phyloP scores from a whole-genome alignment of 805 yeast genomes.

The Saturnispora galanensis region DNA sequence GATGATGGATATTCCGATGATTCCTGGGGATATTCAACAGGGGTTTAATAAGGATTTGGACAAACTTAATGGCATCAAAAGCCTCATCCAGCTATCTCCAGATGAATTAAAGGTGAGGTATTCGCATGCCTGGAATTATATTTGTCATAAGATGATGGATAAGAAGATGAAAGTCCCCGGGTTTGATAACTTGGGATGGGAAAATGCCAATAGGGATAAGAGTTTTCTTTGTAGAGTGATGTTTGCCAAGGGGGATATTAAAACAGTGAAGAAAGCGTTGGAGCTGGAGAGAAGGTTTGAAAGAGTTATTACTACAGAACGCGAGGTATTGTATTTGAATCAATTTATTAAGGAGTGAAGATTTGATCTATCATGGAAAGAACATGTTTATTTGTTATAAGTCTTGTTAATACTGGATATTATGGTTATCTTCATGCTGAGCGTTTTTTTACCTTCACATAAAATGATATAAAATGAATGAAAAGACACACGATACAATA shows the following conservation, averaged over 20 bases:
- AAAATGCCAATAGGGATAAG: slow-evolving; percentile 31
- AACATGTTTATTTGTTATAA: neutral
- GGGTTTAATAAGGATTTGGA: slow-evolving; percentile 15
- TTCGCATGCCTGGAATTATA: slow-evolving; percentile 17
- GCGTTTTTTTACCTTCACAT: too few species aligned
- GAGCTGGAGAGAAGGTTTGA: slow-evolving; percentile 24
- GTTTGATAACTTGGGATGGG: slow-evolving; percentile 35
- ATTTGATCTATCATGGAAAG: neutral
- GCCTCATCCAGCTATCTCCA: slow-evolving; percentile 12
- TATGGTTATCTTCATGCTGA: too few species aligned
- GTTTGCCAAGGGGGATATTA: slow-evolving; percentile 32
- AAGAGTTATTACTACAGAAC: slow-evolving; percentile 21
- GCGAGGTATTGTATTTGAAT: slow-evolving; percentile 14
- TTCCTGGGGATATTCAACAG: slow-evolving; percentile 16
- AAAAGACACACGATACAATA: too few species aligned
- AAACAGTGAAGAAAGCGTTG: slow-evolving; percentile 18
- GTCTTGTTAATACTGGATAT: neutral
- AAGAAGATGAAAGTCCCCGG: slow-evolving; percentile 12
- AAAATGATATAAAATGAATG: too few species aligned
- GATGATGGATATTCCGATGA: slow-evolving; percentile 21
- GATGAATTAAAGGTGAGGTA: slow-evolving; percentile 16
- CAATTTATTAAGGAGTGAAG: neutral
- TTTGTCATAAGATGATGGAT: slow-evolving; percentile 15
- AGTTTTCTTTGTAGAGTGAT: slow-evolving; percentile 66
- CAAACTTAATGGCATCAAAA: slow-evolving; percentile 13